A percentile compares a stretch with the other conserved stretches of the same genome.
phyloP scores from a whole-genome alignment of 345 rosid genomes.

The Laguncularia racemosa region DNA sequence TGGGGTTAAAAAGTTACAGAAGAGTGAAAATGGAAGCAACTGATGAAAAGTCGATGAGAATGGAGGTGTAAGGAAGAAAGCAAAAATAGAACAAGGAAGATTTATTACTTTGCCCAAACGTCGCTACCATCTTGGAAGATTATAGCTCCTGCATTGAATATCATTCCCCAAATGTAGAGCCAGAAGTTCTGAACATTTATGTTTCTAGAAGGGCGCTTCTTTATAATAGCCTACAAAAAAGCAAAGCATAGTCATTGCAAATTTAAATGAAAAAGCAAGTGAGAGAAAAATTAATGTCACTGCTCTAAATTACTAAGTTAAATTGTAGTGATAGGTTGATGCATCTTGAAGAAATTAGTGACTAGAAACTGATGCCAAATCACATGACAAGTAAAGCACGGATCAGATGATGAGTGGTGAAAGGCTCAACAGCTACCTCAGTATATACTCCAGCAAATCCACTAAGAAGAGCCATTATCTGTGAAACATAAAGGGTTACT shows the following conservation, averaged over 20 bases:
- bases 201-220: conserved; percentile 87
- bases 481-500: conserved; percentile 10
- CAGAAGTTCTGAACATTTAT: conserved; percentile 95
- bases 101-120: conserved; percentile 68
- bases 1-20: too few species aligned
- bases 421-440: conserved; percentile 37
- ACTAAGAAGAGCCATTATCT: conserved; percentile 96
- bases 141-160: conserved; percentile 87
- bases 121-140: conserved; percentile 89
- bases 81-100: not conserved
- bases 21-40: too few species aligned
- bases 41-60: too few species aligned
- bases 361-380: too few species aligned
- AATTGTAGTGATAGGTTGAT: too few species aligned
- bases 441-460: conserved; percentile 98
- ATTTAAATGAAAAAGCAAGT: not conserved
- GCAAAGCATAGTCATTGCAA: conserved; percentile 7
- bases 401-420: not conserved
- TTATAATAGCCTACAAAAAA: conserved; percentile 82
- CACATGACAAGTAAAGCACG: too few species aligned
- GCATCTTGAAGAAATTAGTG: too few species aligned
- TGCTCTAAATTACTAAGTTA: too few species aligned
- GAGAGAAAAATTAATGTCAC: too few species aligned
- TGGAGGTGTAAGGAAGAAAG: too few species aligned
- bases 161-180: conserved; percentile 92